phyloP scores from a whole-genome alignment of 2,329 filamentous ascomycete genomes.

The Elsinoe australis region DNA sequence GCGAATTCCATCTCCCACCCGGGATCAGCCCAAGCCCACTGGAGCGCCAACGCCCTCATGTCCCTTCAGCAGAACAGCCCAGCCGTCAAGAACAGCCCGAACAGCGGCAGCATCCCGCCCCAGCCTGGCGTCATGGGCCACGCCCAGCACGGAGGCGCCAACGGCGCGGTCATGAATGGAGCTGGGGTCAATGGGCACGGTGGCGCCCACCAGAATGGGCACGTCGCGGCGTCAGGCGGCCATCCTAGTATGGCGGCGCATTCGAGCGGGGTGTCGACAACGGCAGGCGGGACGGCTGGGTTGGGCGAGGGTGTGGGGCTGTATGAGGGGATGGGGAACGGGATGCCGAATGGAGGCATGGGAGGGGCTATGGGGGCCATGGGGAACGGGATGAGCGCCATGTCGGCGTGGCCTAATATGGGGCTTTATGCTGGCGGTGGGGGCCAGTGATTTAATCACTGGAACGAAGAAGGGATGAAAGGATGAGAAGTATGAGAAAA shows the following conservation, averaged over 20 bases:
- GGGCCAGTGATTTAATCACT: not conserved
- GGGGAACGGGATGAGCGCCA: slow-evolving; percentile 14
- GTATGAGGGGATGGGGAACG: not conserved
- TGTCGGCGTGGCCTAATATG: slow-evolving; percentile 15
- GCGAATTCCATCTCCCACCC: slow-evolving; percentile 18
- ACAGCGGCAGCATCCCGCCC: not conserved
- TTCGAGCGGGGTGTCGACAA: slow-evolving; percentile 9
- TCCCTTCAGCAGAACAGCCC: slow-evolving; percentile 30
- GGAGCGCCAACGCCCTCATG: slow-evolving; percentile 35
- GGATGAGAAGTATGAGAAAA: too few species aligned
- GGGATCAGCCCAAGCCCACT: slow-evolving; percentile 33
- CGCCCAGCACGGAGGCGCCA: too few species aligned
- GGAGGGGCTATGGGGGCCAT: slow-evolving; percentile 3
- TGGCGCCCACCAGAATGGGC: too few species aligned
- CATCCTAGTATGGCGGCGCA: slow-evolving; percentile 15
- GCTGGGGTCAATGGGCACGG: too few species aligned
- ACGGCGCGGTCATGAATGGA: not conserved
- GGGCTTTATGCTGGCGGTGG: slow-evolving; percentile 4
- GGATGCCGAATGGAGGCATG: not conserved
- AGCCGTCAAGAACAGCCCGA: slow-evolving; percentile 19
- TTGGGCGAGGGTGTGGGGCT: slow-evolving; percentile 1
- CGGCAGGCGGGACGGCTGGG: not conserved
- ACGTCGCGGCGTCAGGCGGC: slow-evolving; percentile 2
- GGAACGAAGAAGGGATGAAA: too few species aligned
- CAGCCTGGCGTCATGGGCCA: too few species aligned